These are phyloP conservation scores for Blastomyces percursus DNA, from an alignment of 2,329 filamentous ascomycete genomes.

Conservation along the genomic window DNA sequence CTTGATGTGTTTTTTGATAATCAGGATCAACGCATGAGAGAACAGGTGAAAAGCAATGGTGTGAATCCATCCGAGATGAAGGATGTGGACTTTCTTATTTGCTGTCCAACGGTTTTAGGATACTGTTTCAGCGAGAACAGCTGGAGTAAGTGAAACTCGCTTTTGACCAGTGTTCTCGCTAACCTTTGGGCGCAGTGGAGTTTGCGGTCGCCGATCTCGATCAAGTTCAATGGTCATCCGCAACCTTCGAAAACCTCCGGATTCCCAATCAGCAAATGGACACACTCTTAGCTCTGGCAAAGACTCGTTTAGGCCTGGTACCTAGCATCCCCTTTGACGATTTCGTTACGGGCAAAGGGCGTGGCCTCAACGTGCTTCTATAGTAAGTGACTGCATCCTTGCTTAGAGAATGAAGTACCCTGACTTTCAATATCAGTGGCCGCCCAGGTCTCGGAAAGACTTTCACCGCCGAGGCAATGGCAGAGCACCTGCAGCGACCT, in stretches of 20 bases:
- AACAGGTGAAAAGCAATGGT: constrained; percentile 9
- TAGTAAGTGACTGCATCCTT: constrained; percentile 8
- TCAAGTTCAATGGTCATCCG: too few relatives aligned
- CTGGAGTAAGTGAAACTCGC: constrained; percentile 14
- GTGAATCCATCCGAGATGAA: constrained; percentile 7
- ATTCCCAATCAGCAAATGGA: too few relatives aligned
- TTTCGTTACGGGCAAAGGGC: constrained; percentile 26
- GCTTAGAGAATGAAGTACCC: background rate
- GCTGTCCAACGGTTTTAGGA: constrained; percentile 16
- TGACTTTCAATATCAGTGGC: constrained; percentile 11
- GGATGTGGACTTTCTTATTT: constrained; percentile 15
- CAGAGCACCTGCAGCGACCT: constrained; percentile 20
- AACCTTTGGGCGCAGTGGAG: constrained; percentile 6
- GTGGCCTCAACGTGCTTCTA: constrained; percentile 42
- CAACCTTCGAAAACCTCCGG: too few relatives aligned
- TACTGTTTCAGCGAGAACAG: constrained; percentile 19
- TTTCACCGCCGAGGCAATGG: constrained; percentile 28
- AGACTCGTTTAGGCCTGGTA: constrained; percentile 13
- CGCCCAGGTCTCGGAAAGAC: constrained; percentile 24
- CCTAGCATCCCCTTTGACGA: constrained; percentile 19
- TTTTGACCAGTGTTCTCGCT: constrained; percentile 6
- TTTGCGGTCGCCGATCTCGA: too few relatives aligned
- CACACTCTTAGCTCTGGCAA: too few relatives aligned
- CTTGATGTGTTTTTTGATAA: constrained; percentile 12
- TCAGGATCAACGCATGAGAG: constrained; percentile 9